Base-by-base conservation (phyloP, 1,139 yeast genomes). In the Blastobotrys persicus region DNA sequence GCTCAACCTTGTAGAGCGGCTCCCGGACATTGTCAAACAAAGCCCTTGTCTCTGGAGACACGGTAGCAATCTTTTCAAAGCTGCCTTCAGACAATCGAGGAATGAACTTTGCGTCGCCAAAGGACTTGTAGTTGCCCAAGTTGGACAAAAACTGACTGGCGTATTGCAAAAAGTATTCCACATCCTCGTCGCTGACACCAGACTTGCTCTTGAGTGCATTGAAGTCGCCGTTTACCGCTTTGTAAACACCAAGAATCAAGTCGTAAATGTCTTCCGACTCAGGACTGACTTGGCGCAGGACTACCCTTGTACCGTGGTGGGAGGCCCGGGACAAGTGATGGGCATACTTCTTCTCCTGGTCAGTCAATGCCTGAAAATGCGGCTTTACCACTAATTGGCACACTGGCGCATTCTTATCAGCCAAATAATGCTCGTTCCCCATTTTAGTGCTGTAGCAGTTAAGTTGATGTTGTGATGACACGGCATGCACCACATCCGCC, bases 41-140 rank as follows among this genome's bases (percentile, higher is more conserved):
- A 1, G 65, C 64, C 4, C 69, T 53, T 17, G 75, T 65, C 2
- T 68, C 60, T 2, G 69, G 61, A 20, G 64, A 60, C 16, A 81
- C 69, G 20, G 67, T 66, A 31, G 81, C 70, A 45, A 82, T 66
- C 17, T 69, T 58, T 51, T 71, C 77, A 58, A 88, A 83, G 2
- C 75, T 74, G 1, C 68, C 77, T 37, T 58, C 61, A 0, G 74
- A 47, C 38, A 87, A 61, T 43, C 79, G 71, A 34, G 96, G 96
- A 56, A 88, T 75, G 63, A 88, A 88, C 68, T 88, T 88, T 57
- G 79, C 80, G 68, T 88, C 96, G 55, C 96, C 96, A 68, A 88
- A 88, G 0, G 94, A 84, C 70, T 87, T 88, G 74, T 80, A 88
- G 66, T 88, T 88, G 55, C 96, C 96, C 63, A 85, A 74, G 67